Conservation (phyloP, 169 alveolate species). For the Plasmodium coatneyi region DNA sequence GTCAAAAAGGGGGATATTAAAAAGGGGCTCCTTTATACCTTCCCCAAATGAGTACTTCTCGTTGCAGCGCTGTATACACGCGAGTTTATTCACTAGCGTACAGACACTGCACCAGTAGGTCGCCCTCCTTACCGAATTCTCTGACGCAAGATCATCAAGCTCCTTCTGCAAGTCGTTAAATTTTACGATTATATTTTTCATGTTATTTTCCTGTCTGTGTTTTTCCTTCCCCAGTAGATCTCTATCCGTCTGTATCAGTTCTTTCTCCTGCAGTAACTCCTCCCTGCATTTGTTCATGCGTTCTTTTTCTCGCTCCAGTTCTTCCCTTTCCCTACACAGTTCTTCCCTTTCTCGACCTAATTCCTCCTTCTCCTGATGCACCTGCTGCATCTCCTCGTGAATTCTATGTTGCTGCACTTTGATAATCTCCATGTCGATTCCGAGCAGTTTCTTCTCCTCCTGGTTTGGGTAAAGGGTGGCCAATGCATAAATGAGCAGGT, state of each 20-base stretch:
- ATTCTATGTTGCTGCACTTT: slow-evolving; percentile 9
- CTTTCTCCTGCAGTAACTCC: slow-evolving; percentile 13
- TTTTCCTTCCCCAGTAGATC: slow-evolving; percentile 35
- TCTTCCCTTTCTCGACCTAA: not conserved
- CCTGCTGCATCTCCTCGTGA: slow-evolving; percentile 5
- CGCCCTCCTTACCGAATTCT: slow-evolving; percentile 7
- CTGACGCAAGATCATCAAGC: slow-evolving; percentile 15
- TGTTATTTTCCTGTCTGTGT: slow-evolving; percentile 23
- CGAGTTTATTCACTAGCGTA: not conserved
- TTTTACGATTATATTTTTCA: slow-evolving; percentile 24
- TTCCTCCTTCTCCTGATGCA: slow-evolving; percentile 11
- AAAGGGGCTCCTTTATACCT: not conserved
- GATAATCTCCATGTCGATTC: slow-evolving; percentile 10
- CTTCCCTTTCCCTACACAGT: not conserved
- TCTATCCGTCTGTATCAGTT: slow-evolving; percentile 3
- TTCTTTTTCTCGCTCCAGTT: slow-evolving; percentile 22
- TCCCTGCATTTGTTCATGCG: slow-evolving; percentile 1
- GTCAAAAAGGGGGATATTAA: not conserved
- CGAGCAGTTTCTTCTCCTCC: slow-evolving; percentile 41
- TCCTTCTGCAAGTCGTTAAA: slow-evolving; percentile 18
- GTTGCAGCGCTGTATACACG: not conserved
- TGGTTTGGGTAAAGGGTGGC: not conserved
- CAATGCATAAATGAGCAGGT: not conserved
- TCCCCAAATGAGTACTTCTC: not conserved
- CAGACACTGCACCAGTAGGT: not conserved